These are phyloP conservation scores for Yarrowia sp. DNA, from an alignment of 805 yeast genomes.

Conservation along the genomic window DNA sequence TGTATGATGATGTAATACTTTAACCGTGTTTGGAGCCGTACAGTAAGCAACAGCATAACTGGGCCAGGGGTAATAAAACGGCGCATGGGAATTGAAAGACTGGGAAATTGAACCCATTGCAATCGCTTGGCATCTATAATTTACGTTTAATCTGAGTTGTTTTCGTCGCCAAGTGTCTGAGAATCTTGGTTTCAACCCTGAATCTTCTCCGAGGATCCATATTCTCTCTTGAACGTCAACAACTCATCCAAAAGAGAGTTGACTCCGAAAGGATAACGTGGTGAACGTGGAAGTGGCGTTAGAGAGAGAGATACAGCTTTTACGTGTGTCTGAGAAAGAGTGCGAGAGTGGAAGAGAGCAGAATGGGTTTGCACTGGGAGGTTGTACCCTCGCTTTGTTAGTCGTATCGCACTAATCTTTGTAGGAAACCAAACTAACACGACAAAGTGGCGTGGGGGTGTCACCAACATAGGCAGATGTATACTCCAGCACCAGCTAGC, in stretches of 20 bases:
- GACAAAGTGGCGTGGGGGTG: background rate
- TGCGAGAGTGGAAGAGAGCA: background rate
- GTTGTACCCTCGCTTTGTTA: too few species aligned
- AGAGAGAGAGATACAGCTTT: background rate
- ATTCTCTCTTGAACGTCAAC: background rate
- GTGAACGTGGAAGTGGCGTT: background rate
- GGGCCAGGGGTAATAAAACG: background rate
- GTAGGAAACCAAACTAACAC: background rate
- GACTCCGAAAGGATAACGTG: background rate
- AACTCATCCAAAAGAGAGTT: constrained; percentile 10
- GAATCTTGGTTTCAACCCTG: background rate
- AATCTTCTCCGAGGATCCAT: background rate
- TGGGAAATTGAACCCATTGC: background rate
- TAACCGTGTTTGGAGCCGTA: background rate
- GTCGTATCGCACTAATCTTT: background rate
- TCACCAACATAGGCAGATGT: too few species aligned
- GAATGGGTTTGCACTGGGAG: background rate
- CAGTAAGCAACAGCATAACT: background rate
- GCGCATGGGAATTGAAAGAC: background rate
- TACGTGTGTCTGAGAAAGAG: background rate
- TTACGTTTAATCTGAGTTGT: background rate
- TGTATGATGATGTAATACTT: constrained; percentile 9
- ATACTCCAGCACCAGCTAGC: too few species aligned
- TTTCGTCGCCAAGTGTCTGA: background rate
- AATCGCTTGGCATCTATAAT: background rate